These are phyloP conservation scores for Anisogramma anomala DNA, from an alignment of 2,329 filamentous ascomycete species.

Conservation along the genomic window DNA sequence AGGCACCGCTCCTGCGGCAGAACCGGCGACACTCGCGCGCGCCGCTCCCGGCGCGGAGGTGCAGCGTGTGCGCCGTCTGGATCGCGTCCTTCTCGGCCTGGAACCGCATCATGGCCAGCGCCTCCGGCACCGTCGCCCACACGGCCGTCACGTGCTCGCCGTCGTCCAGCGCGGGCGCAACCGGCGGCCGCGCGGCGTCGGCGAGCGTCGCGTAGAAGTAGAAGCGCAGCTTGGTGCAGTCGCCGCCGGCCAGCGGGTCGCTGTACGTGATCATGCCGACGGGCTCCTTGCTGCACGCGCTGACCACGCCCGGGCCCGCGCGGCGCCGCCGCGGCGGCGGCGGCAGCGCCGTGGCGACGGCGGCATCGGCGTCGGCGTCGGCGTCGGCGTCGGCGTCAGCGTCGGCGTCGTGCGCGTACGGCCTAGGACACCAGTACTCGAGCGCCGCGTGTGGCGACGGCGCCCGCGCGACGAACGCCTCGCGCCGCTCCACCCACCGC, in stretches of 20 bases:
- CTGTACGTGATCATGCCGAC: slow-evolving; percentile 26
- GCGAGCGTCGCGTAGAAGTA: slow-evolving; percentile 27
- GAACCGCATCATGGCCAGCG: slow-evolving; percentile 18
- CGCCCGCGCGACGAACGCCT: too few relatives aligned
- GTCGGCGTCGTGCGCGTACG: too few relatives aligned
- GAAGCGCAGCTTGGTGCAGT: slow-evolving; percentile 26
- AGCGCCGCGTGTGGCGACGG: too few relatives aligned
- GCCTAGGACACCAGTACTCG: too few relatives aligned
- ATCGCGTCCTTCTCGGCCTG: slow-evolving; percentile 17
- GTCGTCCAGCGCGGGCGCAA: slow-evolving; percentile 21
- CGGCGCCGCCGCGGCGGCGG: too few relatives aligned
- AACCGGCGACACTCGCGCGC: too few relatives aligned
- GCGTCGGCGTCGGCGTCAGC: too few relatives aligned
- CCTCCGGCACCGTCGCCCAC: slow-evolving; percentile 19
- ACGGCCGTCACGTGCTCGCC: slow-evolving; percentile 21
- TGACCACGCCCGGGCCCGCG: neutral
- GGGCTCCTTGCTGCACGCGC: slow-evolving; percentile 24
- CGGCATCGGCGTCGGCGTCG: too few relatives aligned
- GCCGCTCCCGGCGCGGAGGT: too few relatives aligned
- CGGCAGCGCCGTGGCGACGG: too few relatives aligned
- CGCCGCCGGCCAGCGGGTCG: slow-evolving; percentile 19
- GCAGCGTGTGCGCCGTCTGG: neutral
- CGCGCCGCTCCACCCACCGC: slow-evolving; percentile 2
- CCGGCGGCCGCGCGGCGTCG: slow-evolving; percentile 19
- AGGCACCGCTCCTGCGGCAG: too few relatives aligned